Conservation (phyloP, 2,329 filamentous ascomycete genomes). For the Hypoxylon sp. region DNA sequence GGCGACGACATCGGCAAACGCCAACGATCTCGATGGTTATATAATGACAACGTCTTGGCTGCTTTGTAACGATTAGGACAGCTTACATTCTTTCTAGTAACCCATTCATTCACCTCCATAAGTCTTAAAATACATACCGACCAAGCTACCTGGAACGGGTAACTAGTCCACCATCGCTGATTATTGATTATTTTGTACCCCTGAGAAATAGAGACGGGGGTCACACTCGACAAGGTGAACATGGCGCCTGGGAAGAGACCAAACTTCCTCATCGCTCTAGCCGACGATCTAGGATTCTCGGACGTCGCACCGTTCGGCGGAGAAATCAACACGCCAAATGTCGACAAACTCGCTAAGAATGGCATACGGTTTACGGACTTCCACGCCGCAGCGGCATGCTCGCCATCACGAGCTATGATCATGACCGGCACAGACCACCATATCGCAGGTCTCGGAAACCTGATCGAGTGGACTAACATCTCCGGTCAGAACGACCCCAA, state of each 20-base stretch:
- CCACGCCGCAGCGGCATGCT: constrained; percentile 73
- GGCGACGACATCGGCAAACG: constrained; percentile 28
- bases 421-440: constrained; percentile 74
- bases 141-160: neutral
- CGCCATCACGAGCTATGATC: constrained; percentile 73
- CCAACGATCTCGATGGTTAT: constrained; percentile 3
- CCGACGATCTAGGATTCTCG: constrained; percentile 70
- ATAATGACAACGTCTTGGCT: neutral
- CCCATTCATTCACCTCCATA: neutral
- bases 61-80: neutral
- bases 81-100: neutral
- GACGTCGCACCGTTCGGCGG: constrained; percentile 70
- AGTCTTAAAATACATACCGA: no score
- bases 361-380: constrained; percentile 73
- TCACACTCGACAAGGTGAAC: neutral
- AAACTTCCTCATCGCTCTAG: constrained; percentile 70
- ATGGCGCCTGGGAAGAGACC: constrained; percentile 56
- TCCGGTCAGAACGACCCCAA: constrained; percentile 51
- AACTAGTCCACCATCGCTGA: neutral
- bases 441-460: constrained; percentile 68
- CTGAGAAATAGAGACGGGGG: neutral
- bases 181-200: neutral
- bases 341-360: constrained; percentile 63
- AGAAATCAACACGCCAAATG: constrained; percentile 70
- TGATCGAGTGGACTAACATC: constrained; percentile 63